phyloP scores from a whole-genome alignment of 148 eudicot genomes.

The Vaccinium myrtillus region DNA sequence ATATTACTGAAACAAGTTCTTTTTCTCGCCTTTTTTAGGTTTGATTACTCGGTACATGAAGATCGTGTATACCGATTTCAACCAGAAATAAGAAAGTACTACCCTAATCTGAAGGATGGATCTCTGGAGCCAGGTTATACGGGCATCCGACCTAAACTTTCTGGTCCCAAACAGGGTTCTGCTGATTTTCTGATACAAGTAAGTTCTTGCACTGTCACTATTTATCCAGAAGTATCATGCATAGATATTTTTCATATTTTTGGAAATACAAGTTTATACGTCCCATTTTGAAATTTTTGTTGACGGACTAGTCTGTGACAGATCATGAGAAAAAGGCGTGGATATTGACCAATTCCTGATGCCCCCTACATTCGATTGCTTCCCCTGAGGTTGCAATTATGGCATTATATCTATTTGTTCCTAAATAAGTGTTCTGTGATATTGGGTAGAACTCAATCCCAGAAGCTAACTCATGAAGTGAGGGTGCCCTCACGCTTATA shows the following conservation, averaged over 20 bases:
- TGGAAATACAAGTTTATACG: neutral
- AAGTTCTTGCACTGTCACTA: conserved; percentile 1
- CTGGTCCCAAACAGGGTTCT: conserved; percentile 63
- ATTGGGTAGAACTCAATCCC: too few species aligned
- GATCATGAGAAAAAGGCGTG: neutral
- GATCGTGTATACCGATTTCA: conserved; percentile 60
- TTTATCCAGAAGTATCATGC: neutral
- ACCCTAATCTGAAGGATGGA: conserved; percentile 69
- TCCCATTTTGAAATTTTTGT: neutral
- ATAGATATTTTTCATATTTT: neutral
- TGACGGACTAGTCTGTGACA: neutral
- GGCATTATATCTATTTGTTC: too few species aligned
- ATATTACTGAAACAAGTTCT: neutral
- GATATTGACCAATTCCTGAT: neutral
- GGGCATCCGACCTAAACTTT: conserved; percentile 86
- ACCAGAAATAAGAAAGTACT: conserved; percentile 78
- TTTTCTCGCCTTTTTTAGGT: conserved; percentile 43
- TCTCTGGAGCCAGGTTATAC: conserved; percentile 79
- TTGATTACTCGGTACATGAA: conserved; percentile 65
- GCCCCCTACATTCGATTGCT: neutral
- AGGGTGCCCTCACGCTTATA: too few species aligned
- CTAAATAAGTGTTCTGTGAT: too few species aligned
- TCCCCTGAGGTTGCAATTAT: neutral
- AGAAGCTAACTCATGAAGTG: too few species aligned
- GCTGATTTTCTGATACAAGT: conserved; percentile 87